Evolutionary conservation across 345 rosid genomes (phyloP).

Genomic region (Angophora floribunda): DNA sequence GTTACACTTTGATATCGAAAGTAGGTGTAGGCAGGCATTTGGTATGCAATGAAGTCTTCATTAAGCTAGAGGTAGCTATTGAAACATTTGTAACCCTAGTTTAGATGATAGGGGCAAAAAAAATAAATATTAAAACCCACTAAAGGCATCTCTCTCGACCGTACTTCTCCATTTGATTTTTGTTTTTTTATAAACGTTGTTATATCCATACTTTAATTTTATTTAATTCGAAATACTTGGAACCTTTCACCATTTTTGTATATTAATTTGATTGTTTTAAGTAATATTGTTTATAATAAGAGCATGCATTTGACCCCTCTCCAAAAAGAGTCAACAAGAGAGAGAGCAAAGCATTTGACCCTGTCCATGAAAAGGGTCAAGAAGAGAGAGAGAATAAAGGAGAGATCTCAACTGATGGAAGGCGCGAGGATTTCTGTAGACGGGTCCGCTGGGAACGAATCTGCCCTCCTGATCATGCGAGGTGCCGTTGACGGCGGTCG

Average conservation of each 20-base stretch:
- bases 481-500: neutral
- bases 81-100: neutral
- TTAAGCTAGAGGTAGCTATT: neutral
- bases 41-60: neutral
- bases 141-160: neutral
- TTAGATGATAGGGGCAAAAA: neutral
- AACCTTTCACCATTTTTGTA: neutral
- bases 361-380: neutral
- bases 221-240: neutral
- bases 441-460: constrained; percentile 36
- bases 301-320: neutral
- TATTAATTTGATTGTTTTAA: neutral
- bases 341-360: neutral
- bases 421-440: constrained; percentile 47
- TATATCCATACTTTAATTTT: neutral
- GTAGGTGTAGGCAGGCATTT: neutral
- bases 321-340: neutral
- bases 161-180: neutral
- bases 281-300: neutral
- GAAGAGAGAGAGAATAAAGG: neutral
- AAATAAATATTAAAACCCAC: fast-evolving
- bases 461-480: neutral
- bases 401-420: constrained; percentile 56
- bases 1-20: neutral
- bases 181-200: fast-evolving